Evolutionary conservation across 1,284 basidiomycete species (phyloP).

Genomic region (Trametes versicolor): DNA sequence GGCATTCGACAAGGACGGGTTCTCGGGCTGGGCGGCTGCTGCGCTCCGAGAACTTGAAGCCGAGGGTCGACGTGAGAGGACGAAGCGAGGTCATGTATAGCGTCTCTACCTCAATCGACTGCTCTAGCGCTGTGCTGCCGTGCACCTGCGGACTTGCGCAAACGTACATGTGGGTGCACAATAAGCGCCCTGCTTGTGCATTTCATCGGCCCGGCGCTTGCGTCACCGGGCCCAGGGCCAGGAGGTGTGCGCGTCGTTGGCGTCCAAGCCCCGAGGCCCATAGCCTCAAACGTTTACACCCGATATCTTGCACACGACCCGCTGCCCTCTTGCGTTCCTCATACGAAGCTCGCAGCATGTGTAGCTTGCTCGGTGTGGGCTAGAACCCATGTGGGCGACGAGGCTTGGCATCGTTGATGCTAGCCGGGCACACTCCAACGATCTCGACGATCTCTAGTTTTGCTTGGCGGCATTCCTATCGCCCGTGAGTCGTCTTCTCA

Average conservation of each 20-base stretch:
- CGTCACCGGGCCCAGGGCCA: neutral
- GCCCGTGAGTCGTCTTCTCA: slow-evolving; percentile 3
- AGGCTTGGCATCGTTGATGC: slow-evolving; percentile 20
- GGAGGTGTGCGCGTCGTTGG: neutral
- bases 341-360: neutral
- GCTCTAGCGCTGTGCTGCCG: neutral
- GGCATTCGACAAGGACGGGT: slow-evolving; percentile 66
- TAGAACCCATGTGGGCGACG: slow-evolving; percentile 1
- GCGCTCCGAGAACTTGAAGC: slow-evolving; percentile 62
- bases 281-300: neutral
- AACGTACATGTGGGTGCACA: neutral
- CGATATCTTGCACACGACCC: slow-evolving; percentile 5
- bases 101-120: neutral
- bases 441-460: neutral
- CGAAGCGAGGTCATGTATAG: slow-evolving; percentile 44
- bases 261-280: neutral
- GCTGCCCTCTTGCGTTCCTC: neutral
- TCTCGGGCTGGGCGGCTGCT: slow-evolving; percentile 60
- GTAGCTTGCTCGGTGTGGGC: neutral
- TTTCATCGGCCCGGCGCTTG: slow-evolving; percentile 1
- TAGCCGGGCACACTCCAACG: neutral
- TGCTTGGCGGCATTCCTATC: neutral
- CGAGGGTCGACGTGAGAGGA: slow-evolving; percentile 58
- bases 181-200: neutral
- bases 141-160: neutral